These are phyloP conservation scores for Candida labiduridarum DNA, from an alignment of 1,139 yeast genomes.

Conservation along the genomic window DNA sequence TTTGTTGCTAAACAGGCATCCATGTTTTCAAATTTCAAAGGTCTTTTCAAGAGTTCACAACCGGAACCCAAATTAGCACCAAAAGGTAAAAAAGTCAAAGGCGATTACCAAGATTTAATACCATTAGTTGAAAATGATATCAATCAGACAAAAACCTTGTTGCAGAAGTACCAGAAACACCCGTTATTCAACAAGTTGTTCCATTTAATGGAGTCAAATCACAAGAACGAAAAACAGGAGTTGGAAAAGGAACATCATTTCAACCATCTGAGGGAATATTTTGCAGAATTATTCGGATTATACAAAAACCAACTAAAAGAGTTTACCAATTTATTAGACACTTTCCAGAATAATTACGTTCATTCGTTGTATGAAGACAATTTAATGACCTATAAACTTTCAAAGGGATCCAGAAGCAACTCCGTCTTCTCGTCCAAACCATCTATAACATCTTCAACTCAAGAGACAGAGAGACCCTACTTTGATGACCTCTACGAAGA, in stretches of 20 bases:
- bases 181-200: conserved; percentile 21
- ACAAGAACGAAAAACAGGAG: conserved; percentile 16
- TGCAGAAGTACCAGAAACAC: conserved; percentile 23
- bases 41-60: conserved; percentile 7
- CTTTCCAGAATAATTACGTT: conserved; percentile 24
- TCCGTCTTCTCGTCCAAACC: conserved; percentile 9
- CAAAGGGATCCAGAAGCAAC: conserved; percentile 7
- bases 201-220: conserved; percentile 23
- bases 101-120: conserved; percentile 23
- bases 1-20: neutral
- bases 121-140: conserved; percentile 25
- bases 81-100: conserved; percentile 15
- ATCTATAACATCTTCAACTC: conserved; percentile 4
- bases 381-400: conserved; percentile 5
- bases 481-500: conserved; percentile 20
- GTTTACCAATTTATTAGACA: conserved; percentile 22
- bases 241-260: conserved; percentile 17
- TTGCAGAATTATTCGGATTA: conserved; percentile 18
- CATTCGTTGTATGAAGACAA: conserved; percentile 16
- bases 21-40: conserved; percentile 9
- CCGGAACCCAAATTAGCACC: conserved; percentile 13
- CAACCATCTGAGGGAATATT: conserved; percentile 15
- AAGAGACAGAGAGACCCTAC: conserved; percentile 2
- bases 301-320: conserved; percentile 23
- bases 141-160: conserved; percentile 20